These are phyloP conservation scores for Puccinia triticina DNA, from an alignment of 1,284 basidiomycete genomes.

Conservation along the genomic window DNA sequence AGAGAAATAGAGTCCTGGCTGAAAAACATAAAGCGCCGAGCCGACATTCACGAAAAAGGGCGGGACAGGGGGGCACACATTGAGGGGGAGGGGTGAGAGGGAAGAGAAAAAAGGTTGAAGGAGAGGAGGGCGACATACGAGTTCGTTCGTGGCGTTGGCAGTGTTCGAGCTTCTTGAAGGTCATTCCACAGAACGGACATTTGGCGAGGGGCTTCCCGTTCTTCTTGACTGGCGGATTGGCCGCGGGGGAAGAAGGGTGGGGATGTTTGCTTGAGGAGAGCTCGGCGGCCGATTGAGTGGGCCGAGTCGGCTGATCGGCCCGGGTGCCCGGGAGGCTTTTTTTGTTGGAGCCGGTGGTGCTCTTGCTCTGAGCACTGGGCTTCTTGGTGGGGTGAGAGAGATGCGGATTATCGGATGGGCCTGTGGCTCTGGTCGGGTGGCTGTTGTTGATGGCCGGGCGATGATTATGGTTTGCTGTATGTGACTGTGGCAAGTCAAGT, in stretches of 20 bases:
- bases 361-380: neutral
- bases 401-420: neutral
- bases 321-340: neutral
- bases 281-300: neutral
- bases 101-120: too few species aligned
- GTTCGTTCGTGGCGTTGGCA: conserved; percentile 51
- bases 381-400: conserved; percentile 20
- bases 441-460: neutral
- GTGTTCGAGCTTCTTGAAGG: conserved; percentile 50
- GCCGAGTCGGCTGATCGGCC: neutral
- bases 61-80: neutral
- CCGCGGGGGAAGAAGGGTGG: neutral
- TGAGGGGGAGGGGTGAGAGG: too few species aligned
- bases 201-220: conserved; percentile 41
- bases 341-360: neutral
- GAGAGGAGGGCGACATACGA: conserved; percentile 45
- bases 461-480: conserved; percentile 1
- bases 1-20: neutral
- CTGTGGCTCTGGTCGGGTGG: neutral
- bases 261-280: neutral
- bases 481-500: neutral
- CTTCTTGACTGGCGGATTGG: conserved; percentile 8
- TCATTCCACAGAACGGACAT: conserved; percentile 51
- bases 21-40: too few species aligned
- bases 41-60: too few species aligned